Percentiles rank a stretch among this genome's conserved stretches.
Conservation (phyloP, 306 rosid genomes). For the Trifolium pratense region DNA sequence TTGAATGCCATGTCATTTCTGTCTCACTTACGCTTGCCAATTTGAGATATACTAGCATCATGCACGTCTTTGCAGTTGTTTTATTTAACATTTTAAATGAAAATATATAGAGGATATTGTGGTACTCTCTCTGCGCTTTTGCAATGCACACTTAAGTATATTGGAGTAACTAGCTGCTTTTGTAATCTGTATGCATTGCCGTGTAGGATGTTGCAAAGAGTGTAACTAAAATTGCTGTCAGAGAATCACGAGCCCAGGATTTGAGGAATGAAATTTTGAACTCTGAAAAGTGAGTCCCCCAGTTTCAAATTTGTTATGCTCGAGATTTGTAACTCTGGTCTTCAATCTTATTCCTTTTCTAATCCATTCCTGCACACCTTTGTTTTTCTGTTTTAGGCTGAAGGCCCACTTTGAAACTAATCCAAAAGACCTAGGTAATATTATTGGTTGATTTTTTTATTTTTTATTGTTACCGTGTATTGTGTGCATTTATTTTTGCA, state of each 20-base stretch:
- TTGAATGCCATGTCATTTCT: constrained; percentile 23
- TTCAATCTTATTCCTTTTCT: constrained; percentile 28
- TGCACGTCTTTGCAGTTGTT: constrained; percentile 16
- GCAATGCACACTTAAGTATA: constrained; percentile 12
- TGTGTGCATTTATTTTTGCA: neutral
- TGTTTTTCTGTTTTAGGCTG: constrained; percentile 57
- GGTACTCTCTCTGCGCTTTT: constrained; percentile 10
- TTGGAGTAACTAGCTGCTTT: constrained; percentile 35
- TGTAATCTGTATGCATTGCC: constrained; percentile 20
- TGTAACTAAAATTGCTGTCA: constrained; percentile 82
- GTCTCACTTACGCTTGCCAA: constrained; percentile 16
- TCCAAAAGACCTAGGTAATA: constrained; percentile 76
- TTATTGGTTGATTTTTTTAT: constrained; percentile 35
- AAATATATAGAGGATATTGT: constrained; percentile 27
- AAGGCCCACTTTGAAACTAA: constrained; percentile 78
- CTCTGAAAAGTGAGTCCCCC: constrained; percentile 80
- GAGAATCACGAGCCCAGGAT: constrained; percentile 91
- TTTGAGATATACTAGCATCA: constrained; percentile 28
- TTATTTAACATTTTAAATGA: neutral
- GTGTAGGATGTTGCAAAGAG: constrained; percentile 86
- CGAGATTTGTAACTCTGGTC: constrained; percentile 15
- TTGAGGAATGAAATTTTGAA: constrained; percentile 92
- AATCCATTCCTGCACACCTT: constrained; percentile 31
- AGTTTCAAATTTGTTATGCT: constrained; percentile 1
- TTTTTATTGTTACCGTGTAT: constrained; percentile 18